Percentiles rank a stretch among this genome's conserved stretches.
Evolutionary conservation across 1,139 yeast genomes (phyloP).

Genomic region (Yamadazyma dendronema): DNA sequence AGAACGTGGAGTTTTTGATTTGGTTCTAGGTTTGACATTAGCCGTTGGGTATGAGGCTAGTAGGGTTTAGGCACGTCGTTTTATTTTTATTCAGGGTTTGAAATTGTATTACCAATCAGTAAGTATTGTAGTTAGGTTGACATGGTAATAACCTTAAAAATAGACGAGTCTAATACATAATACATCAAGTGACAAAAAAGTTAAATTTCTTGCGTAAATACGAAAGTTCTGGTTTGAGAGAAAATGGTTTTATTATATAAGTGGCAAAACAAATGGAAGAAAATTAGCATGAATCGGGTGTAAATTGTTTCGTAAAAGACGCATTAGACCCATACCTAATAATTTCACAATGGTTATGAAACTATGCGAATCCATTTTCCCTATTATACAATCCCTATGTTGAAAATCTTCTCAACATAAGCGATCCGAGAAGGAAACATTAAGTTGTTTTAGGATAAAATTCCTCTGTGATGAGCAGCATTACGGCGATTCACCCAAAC

Average conservation of each 20-base stretch:
- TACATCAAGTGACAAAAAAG: too few relatives aligned
- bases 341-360: not conserved
- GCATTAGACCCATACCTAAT: too few relatives aligned
- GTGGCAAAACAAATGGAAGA: not conserved
- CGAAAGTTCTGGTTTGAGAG: not conserved
- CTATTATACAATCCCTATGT: not conserved
- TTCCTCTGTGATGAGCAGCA: too few relatives aligned
- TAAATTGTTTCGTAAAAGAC: too few relatives aligned
- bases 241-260: not conserved
- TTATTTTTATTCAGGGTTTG: too few relatives aligned
- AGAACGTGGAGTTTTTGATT: conserved; percentile 51
- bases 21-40: conserved; percentile 51
- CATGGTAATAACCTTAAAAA: too few relatives aligned
- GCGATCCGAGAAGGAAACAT: not conserved
- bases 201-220: not conserved
- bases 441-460: not conserved
- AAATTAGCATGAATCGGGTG: not conserved
- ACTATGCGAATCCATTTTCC: not conserved
- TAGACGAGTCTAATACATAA: too few relatives aligned
- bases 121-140: not conserved
- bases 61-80: not conserved
- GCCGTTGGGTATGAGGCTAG: conserved; percentile 49
- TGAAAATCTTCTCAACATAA: not conserved
- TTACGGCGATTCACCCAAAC: too few relatives aligned
- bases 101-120: not conserved